phyloP scores from a whole-genome alignment of 768 basidiomycete species.

The Suillus americanus region DNA sequence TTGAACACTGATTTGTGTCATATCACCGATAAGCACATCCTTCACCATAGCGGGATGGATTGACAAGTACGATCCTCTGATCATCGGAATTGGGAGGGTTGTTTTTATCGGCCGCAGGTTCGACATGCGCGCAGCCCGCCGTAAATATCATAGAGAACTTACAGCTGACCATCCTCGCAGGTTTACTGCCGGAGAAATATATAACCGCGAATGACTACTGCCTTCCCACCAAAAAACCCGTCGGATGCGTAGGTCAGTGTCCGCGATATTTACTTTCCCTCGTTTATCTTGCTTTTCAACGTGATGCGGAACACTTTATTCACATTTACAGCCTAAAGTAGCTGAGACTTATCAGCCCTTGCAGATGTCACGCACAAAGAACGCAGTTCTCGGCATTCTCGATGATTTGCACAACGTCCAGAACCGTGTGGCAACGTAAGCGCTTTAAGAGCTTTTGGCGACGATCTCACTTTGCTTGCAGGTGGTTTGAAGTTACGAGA shows the following conservation, averaged over 20 bases:
- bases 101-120: not conserved
- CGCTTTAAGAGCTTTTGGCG: not conserved
- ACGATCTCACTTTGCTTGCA: not conserved
- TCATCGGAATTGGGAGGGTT: not conserved
- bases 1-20: not conserved
- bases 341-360: not conserved
- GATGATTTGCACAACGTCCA: slow-evolving; percentile 1
- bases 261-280: not conserved
- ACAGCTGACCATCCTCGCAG: slow-evolving; percentile 40
- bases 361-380: not conserved
- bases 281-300: not conserved
- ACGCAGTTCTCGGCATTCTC: not conserved
- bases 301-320: not conserved
- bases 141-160: slow-evolving; percentile 52
- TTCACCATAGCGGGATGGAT: not conserved
- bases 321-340: not conserved
- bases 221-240: slow-evolving; percentile 17
- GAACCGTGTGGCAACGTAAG: slow-evolving; percentile 12
- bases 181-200: slow-evolving; percentile 32
- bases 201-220: slow-evolving; percentile 37
- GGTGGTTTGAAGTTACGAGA: slow-evolving; percentile 1
- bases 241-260: slow-evolving; percentile 18
- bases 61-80: not conserved
- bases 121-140: slow-evolving; percentile 39
- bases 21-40: not conserved